Evolutionary conservation across 2,329 filamentous ascomycete species (phyloP), one percentile per base, ranked within the genome.

Genomic region (Magnaporthiopsis rhizophila): DNA sequence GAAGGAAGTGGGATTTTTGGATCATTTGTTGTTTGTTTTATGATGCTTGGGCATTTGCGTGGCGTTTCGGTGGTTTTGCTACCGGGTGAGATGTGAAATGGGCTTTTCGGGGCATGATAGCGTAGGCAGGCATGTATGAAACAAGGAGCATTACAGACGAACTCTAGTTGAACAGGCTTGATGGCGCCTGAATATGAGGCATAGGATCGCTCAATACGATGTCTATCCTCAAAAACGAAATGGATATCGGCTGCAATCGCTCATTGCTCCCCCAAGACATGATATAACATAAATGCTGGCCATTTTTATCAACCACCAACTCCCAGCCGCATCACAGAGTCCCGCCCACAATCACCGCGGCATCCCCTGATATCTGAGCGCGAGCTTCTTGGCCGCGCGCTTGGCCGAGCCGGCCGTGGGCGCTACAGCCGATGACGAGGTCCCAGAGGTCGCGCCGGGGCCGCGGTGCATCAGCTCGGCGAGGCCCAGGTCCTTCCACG

Each of bases 401-500:
- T 30, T 64, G 36, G 58, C 68, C 62, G 66, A 66, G 62, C 66
- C 70, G 59, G 65, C 26, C 53, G 62, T 58, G 59, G 65, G 65
- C 2, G 34, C 65, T 12, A 56, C 63, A n/a, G 15, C 61, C 15
- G 63, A 62, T 50, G 53, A 62, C 61, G 61, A 64, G 58, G 15
- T 63, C 15, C 62, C 59, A 5, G 61, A 26, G 13, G 21, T 38
- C 11, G 26, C 67, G 63, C 58, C 64, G 3, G 88, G 85, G 0
- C 86, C 89, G 66, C 84, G 83, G 56, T 79, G 82, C 85, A 93
- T 87, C 71, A 95, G 78, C 65, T 86, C 84, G 7, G 81, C 81
- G n/a, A 95, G 78, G 0, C 90, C 89, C 8, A 94, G 77, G 72
- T 95, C 91, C 72, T 88, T 89, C 91, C 91, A 96, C 9, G 86